Conservation (phyloP, 78 protist species). For the Parvularia atlantis region DNA sequence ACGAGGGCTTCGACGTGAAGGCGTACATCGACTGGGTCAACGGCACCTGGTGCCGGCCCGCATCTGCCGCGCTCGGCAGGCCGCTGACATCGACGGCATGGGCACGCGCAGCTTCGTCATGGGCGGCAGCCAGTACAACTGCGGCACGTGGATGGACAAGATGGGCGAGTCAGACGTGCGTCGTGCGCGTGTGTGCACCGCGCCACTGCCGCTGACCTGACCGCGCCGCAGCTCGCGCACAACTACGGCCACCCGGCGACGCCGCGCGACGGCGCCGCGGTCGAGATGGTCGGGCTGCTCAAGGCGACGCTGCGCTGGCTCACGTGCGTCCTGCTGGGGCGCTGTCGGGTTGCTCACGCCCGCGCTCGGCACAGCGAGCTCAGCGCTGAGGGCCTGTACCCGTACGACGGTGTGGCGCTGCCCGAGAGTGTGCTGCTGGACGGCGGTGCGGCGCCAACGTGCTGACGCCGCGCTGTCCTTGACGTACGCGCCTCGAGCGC, state of each 20-base stretch:
- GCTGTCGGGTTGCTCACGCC: background rate
- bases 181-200: too few species aligned
- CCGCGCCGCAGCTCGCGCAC: too few species aligned
- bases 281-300: constrained; percentile 69
- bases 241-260: constrained; percentile 80
- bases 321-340: background rate
- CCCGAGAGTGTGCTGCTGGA: background rate
- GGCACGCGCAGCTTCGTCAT: constrained; percentile 60
- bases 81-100: too few species aligned
- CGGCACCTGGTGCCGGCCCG: too few species aligned
- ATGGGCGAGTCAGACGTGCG: constrained; percentile 57
- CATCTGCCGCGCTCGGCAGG: too few species aligned
- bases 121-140: constrained; percentile 77
- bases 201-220: too few species aligned
- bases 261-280: constrained; percentile 86
- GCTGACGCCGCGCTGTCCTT: too few species aligned
- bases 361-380: background rate
- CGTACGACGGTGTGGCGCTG: background rate
- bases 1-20: constrained; percentile 65
- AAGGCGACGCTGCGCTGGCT: constrained; percentile 39
- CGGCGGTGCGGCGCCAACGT: too few species aligned
- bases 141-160: constrained; percentile 97
- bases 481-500: background rate
- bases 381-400: too few species aligned
- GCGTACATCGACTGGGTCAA: background rate